These are phyloP conservation scores for Populus hybrid DNA, from an alignment of 441 rosid genomes.

Conservation along the genomic window DNA sequence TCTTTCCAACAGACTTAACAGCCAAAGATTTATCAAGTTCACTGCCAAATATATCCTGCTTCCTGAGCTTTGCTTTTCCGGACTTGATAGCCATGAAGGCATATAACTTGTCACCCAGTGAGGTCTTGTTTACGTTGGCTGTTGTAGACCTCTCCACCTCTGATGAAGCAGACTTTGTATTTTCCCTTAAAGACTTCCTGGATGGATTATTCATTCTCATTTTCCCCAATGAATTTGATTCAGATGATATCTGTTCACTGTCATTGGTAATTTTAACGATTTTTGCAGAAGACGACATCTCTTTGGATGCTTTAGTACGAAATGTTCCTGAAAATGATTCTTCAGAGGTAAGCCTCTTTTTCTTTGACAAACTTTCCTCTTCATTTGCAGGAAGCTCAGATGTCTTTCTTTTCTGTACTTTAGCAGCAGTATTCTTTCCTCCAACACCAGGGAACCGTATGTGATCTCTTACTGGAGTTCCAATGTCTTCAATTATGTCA, in stretches of 20 bases:
- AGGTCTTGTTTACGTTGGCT: slow-evolving; percentile 26
- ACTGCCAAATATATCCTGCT: slow-evolving; percentile 24
- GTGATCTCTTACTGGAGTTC: slow-evolving; percentile 82
- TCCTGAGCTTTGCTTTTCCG: slow-evolving; percentile 33
- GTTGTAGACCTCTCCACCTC: slow-evolving; percentile 34
- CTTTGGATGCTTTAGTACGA: slow-evolving; percentile 29
- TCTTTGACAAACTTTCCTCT: slow-evolving; percentile 35
- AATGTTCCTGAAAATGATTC: slow-evolving; percentile 31
- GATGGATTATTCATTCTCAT: slow-evolving; percentile 35
- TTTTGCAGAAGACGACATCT: slow-evolving; percentile 28
- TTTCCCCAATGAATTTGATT: slow-evolving; percentile 36
- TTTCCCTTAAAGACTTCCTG: slow-evolving; percentile 35
- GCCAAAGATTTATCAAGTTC: slow-evolving; percentile 30
- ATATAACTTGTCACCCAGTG: slow-evolving; percentile 45
- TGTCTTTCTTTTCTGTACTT: slow-evolving; percentile 37
- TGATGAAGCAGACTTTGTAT: slow-evolving; percentile 20
- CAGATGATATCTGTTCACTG: slow-evolving; percentile 33
- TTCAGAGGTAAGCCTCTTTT: slow-evolving; percentile 30
- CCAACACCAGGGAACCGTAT: slow-evolving; percentile 58
- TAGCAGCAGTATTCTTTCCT: slow-evolving; percentile 39
- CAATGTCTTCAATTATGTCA: slow-evolving; percentile 55
- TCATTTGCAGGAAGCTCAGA: slow-evolving; percentile 32
- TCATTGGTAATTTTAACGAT: slow-evolving; percentile 34
- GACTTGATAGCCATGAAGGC: slow-evolving; percentile 22
- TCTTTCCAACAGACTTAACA: slow-evolving; percentile 28